Evolutionary conservation across 352 stramenopile genomes (phyloP).

Genomic region (Pythium sukuiense): DNA sequence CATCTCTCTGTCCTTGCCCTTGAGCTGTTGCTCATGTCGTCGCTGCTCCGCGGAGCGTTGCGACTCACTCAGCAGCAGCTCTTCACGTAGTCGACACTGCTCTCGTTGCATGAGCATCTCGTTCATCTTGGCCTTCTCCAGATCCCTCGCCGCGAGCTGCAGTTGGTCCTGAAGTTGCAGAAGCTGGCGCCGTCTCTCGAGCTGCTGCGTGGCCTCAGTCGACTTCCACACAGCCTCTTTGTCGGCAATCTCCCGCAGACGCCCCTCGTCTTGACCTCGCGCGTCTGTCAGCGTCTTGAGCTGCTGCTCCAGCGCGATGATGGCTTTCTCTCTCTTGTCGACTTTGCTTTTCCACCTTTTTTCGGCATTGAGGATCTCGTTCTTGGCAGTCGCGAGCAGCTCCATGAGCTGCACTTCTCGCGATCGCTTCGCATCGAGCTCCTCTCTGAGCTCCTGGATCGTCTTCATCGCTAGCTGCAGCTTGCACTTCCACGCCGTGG

Average conservation of each 20-base stretch:
- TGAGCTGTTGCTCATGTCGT: slow-evolving; percentile 46
- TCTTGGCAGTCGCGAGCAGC: neutral
- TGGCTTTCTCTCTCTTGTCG: slow-evolving; percentile 28
- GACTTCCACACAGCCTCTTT: slow-evolving; percentile 32
- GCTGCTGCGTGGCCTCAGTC: slow-evolving; percentile 36
- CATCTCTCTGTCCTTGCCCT: slow-evolving; percentile 63
- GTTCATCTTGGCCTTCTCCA: slow-evolving; percentile 47
- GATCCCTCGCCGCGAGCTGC: slow-evolving; percentile 24
- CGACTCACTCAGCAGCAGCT: slow-evolving; percentile 59
- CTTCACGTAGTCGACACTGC: slow-evolving; percentile 54
- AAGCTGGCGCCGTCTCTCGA: slow-evolving; percentile 34
- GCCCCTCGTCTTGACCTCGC: slow-evolving; percentile 6
- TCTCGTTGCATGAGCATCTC: slow-evolving; percentile 51
- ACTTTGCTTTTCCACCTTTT: slow-evolving; percentile 42
- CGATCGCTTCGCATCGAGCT: slow-evolving; percentile 10
- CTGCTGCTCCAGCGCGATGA: slow-evolving; percentile 29
- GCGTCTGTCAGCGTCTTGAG: slow-evolving; percentile 8
- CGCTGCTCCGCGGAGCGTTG: slow-evolving; percentile 52
- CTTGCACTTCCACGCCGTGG: slow-evolving; percentile 47
- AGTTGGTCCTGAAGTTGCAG: slow-evolving; percentile 33
- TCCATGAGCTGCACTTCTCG: slow-evolving; percentile 7
- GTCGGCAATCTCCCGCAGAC: slow-evolving; percentile 19
- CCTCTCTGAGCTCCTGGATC: slow-evolving; percentile 27
- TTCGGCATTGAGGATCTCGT: neutral
- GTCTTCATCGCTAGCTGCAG: slow-evolving; percentile 33